phyloP scores from a whole-genome alignment of 2,329 filamentous ascomycete genomes.

The Ceratocystis papillata region DNA sequence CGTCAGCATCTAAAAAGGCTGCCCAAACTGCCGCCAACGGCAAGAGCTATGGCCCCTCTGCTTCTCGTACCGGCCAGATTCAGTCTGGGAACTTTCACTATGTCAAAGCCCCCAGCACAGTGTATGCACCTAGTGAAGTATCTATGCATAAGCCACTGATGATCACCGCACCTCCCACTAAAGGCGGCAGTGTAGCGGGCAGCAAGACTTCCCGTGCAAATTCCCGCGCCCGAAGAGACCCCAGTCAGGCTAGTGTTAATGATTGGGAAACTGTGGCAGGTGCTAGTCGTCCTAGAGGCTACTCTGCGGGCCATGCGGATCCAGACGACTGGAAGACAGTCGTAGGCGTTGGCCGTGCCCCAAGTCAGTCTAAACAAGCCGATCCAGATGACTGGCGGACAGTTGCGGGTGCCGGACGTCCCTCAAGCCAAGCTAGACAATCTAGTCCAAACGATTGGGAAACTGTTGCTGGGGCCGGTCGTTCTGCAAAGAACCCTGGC shows the following conservation, averaged over 20 bases:
- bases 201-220: neutral
- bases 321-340: neutral
- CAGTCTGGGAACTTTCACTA: neutral
- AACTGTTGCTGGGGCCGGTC: neutral
- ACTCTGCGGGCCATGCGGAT: neutral
- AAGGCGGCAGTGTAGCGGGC: neutral
- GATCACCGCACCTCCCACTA: neutral
- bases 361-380: neutral
- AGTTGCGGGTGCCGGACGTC: constrained; percentile 7
- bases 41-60: constrained; percentile 20
- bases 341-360: neutral
- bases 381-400: neutral
- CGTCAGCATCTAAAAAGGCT: neutral
- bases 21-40: neutral
- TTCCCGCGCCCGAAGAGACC: neutral
- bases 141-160: constrained; percentile 10
- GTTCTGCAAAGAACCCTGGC: neutral
- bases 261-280: neutral
- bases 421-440: neutral
- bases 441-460: constrained; percentile 15
- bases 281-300: neutral
- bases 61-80: constrained; percentile 15
- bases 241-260: neutral
- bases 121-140: constrained; percentile 16
- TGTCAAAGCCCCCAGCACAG: constrained; percentile 21